Percentiles rank a stretch among this genome's conserved stretches.
These are phyloP conservation scores for Toxoplasma gondii DNA, from an alignment of 169 alveolate species.

Conservation along the genomic window DNA sequence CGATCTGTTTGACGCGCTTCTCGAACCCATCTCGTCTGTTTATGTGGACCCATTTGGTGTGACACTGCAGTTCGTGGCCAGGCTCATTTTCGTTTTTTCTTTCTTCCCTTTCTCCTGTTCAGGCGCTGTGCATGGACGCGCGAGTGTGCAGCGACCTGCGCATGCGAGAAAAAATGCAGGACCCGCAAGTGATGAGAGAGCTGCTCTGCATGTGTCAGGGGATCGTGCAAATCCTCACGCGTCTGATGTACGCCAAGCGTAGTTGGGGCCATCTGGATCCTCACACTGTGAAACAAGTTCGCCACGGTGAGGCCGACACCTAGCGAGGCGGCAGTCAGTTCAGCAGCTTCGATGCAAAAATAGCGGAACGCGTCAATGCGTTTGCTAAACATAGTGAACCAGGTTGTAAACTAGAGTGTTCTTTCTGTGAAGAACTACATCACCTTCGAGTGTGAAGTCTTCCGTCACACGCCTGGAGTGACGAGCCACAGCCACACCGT, in stretches of 20 bases:
- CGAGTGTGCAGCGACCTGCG: constrained; percentile 34
- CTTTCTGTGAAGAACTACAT: too few species aligned
- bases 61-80: not conserved
- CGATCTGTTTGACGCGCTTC: too few species aligned
- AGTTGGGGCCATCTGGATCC: constrained; percentile 39
- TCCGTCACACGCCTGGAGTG: too few species aligned
- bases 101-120: not conserved
- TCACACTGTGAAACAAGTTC: constrained; percentile 38
- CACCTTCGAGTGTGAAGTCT: too few species aligned
- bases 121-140: constrained; percentile 49
- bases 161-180: constrained; percentile 36
- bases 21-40: too few species aligned
- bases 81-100: not conserved
- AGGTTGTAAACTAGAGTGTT: too few species aligned
- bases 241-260: constrained; percentile 19
- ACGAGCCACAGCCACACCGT: too few species aligned
- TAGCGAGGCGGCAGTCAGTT: not conserved
- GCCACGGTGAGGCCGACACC: not conserved
- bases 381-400: too few species aligned
- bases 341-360: too few species aligned
- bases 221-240: constrained; percentile 24
- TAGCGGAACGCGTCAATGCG: too few species aligned
- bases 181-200: constrained; percentile 23
- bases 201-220: constrained; percentile 35
- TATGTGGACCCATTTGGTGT: too few species aligned